These are phyloP conservation scores for Chaetomium fimeti DNA, from an alignment of 495 filamentous ascomycete species.

Conservation along the genomic window DNA sequence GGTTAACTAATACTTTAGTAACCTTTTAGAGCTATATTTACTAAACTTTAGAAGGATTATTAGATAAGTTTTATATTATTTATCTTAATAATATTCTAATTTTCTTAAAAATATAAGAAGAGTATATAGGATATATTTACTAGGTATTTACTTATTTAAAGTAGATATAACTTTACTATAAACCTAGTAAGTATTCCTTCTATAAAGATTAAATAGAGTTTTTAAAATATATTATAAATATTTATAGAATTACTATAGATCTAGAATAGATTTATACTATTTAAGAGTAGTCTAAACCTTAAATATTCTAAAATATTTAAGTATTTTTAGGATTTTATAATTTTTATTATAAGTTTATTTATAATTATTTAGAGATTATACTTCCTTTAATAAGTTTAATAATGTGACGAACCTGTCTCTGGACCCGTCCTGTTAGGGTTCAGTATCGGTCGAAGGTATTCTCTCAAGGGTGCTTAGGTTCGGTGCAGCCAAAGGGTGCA, in stretches of 20 bases:
- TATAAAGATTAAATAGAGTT: not conserved
- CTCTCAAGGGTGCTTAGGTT: no score
- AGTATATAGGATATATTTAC: no score
- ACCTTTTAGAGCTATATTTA: slow-evolving; percentile 6
- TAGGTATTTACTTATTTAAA: not conserved
- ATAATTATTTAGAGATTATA: not conserved
- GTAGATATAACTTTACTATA: not conserved
- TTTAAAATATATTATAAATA: not conserved
- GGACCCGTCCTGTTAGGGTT: no score
- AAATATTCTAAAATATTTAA: slow-evolving; percentile 1
- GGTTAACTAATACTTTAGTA: not conserved
- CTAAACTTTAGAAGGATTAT: not conserved
- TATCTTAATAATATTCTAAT: slow-evolving; percentile 5
- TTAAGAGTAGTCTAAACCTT: not conserved
- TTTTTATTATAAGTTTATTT: not conserved
- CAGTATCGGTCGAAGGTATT: no score
- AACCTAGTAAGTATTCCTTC: not conserved
- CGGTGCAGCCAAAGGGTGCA: no score
- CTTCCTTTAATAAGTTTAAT: not conserved
- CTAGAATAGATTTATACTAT: not conserved
- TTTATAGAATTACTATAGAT: not conserved
- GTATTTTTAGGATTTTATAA: not conserved
- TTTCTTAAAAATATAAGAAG: not conserved
- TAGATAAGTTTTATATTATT: not conserved
- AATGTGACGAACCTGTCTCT: no score